These are phyloP conservation scores for Zygoascus sp. DNA, from an alignment of 1,139 yeast species.

Conservation along the genomic window DNA sequence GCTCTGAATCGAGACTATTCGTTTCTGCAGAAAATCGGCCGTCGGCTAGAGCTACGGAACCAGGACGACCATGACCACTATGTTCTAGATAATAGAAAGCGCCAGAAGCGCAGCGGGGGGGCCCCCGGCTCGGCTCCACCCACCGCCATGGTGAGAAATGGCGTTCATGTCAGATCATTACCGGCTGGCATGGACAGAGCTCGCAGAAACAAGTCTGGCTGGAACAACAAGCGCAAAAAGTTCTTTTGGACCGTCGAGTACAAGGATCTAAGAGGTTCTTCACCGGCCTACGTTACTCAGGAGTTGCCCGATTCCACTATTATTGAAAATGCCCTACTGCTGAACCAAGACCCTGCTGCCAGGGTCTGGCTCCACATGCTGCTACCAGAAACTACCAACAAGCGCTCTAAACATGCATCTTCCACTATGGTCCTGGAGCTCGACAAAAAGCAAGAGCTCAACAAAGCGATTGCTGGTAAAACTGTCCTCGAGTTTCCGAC, in stretches of 20 bases:
- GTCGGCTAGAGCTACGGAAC: constrained; percentile 45
- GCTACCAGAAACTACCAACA: not conserved
- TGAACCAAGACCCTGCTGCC: constrained; percentile 4
- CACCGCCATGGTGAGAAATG: constrained; percentile 38
- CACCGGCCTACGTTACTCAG: not conserved
- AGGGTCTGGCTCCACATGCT: constrained; percentile 1
- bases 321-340: constrained; percentile 3
- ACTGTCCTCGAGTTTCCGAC: constrained; percentile 45
- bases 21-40: constrained; percentile 57
- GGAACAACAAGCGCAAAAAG: constrained; percentile 58
- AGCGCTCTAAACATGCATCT: too few species aligned
- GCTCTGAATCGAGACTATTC: constrained; percentile 80
- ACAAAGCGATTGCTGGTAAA: constrained; percentile 48
- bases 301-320: constrained; percentile 3
- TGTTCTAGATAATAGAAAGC: constrained; percentile 14
- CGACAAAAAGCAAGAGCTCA: constrained; percentile 30
- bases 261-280: constrained; percentile 35
- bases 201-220: constrained; percentile 61
- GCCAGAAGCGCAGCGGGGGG: too few species aligned
- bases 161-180: constrained; percentile 48
- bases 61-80: constrained; percentile 14
- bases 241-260: constrained; percentile 82
- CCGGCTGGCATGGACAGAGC: constrained; percentile 81
- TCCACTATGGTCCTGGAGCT: constrained; percentile 16
- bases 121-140: too few species aligned